Base-by-base conservation (phyloP, 1,284 basidiomycete genomes). In the Neonothopanus nambi region DNA sequence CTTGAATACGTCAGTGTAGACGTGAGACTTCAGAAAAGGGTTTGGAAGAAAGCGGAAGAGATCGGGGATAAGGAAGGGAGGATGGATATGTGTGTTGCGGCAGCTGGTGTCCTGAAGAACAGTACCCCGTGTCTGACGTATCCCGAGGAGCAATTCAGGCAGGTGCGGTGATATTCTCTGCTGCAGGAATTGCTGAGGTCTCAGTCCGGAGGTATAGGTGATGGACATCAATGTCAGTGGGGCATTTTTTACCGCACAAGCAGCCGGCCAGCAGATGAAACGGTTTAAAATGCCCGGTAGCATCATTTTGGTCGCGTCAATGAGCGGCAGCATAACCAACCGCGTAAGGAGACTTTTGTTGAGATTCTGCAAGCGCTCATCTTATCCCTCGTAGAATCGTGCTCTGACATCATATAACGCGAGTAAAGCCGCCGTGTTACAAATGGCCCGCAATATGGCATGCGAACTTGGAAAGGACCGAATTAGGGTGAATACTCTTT, bases 301-400 rank as follows among this genome's bases (percentile, higher is more conserved):
- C 61, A 91, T 95, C 59, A 81, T 92, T 59, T 70, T 93, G 58
- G 85, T 94, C 60, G 92, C 89, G 20, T 92, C 89, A 55, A 93
- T 95, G 89, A 90, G 87, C 42, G 93, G 91, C 15, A 85, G 84
- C 49, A 85, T 94, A 60, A 90, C 90, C 50, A 93, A 93, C 73
- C 82, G 74, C 70, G 91, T 87, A 61, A 48, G 77, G 54, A 24
- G 21, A 28, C 23, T 28, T 37, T 9, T 38, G 12, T 41, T 35
- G 39, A 33, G 47, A 13, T n/a, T 30, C 21, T 28, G 23, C 17
- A 23, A 49, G 5, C 36, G 13, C 30, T 48, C 20, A 21, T 33
- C 24, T 60, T 15, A 30, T 48, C 9, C n/a, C n/a, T n/a, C n/a
- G n/a, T 33, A 88, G 84, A 84, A 80, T 57, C 82, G 84, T 60